These are phyloP conservation scores for Sphagnum tenellum DNA, from an alignment of 225 moss, liverwort and hornwort species.

Conservation along the genomic window DNA sequence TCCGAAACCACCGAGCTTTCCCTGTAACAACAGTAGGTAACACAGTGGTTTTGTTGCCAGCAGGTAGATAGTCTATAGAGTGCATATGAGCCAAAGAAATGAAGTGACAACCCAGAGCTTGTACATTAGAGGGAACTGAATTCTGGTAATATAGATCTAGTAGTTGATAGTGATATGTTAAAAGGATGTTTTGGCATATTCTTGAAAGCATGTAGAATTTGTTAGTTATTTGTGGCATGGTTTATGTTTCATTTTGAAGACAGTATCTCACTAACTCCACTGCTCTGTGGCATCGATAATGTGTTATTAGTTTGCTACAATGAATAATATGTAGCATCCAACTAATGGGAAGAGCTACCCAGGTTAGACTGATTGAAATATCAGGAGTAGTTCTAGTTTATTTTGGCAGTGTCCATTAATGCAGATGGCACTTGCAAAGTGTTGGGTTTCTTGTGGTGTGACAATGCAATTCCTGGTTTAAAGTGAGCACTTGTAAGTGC, in stretches of 20 bases:
- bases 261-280: slow-evolving; percentile 12
- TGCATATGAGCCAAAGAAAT: slow-evolving; percentile 36
- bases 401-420: too few species aligned
- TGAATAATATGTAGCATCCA: slow-evolving; percentile 33
- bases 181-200: slow-evolving; percentile 21
- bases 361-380: slow-evolving; percentile 6
- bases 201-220: slow-evolving; percentile 25
- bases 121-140: slow-evolving; percentile 59
- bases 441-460: too few species aligned
- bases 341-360: slow-evolving; percentile 33
- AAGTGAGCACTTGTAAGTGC: too few species aligned
- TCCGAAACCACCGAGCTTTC: slow-evolving; percentile 36
- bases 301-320: slow-evolving; percentile 16
- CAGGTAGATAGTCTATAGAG: slow-evolving; percentile 16
- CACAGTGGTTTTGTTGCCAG: slow-evolving; percentile 18
- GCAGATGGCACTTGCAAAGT: too few species aligned
- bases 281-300: slow-evolving; percentile 18
- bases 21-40: slow-evolving; percentile 65
- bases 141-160: slow-evolving; percentile 29
- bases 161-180: slow-evolving; percentile 26
- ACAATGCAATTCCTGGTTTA: too few species aligned
- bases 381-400: too few species aligned
- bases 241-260: slow-evolving; percentile 26
- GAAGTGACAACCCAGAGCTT: slow-evolving; percentile 33
- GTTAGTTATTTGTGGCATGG: slow-evolving; percentile 9